Conservation (phyloP, 2,329 filamentous ascomycete species). For the Cladophialophora yegresii region DNA sequence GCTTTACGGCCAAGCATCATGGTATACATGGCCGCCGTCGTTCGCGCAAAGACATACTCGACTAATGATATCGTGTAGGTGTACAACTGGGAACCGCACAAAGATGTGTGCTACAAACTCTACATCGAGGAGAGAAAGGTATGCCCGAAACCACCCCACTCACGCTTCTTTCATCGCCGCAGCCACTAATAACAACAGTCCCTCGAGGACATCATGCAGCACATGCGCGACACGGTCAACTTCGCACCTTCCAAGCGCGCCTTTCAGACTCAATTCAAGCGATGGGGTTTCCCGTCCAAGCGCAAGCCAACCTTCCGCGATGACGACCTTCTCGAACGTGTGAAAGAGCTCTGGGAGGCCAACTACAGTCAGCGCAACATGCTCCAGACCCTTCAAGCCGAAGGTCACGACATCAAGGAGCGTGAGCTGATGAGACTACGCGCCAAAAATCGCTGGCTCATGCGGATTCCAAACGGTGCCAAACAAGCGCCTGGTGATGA, state of each 20-base stretch:
- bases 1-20: conserved; percentile 33
- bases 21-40: conserved; percentile 21
- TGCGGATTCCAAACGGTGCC: conserved; percentile 64
- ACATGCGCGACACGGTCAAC: conserved; percentile 64
- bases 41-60: neutral
- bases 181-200: conserved; percentile 41
- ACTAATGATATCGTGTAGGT: conserved; percentile 40
- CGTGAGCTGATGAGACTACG: conserved; percentile 71
- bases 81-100: conserved; percentile 69
- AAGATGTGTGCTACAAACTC: conserved; percentile 66
- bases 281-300: conserved; percentile 77
- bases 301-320: conserved; percentile 73
- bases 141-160: conserved; percentile 4
- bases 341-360: conserved; percentile 75
- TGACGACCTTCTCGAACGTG: conserved; percentile 64
- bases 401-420: conserved; percentile 72
- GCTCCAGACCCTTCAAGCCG: conserved; percentile 66
- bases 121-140: conserved; percentile 73
- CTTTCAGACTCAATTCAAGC: conserved; percentile 73
- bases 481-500: conserved; percentile 41
- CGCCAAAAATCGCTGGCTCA: conserved; percentile 66
- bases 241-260: conserved; percentile 76
- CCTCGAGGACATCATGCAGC: conserved; percentile 72
- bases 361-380: conserved; percentile 75
- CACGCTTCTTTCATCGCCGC: neutral